Conservation (phyloP, 83 land plant species). For the Isoetes engelmannii region DNA sequence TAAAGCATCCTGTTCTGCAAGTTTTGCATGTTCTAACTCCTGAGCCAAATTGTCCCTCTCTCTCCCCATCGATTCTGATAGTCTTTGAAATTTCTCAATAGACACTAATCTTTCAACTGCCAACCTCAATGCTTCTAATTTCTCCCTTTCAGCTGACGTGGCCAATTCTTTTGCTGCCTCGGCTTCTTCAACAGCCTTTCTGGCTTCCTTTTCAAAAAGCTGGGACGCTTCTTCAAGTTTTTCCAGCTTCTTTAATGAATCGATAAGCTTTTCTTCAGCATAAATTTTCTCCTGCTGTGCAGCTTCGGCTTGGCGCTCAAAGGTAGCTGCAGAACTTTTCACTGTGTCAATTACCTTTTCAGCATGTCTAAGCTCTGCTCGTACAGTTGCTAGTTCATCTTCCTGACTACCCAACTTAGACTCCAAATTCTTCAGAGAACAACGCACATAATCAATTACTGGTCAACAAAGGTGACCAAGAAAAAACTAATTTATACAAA, state of each 20-base stretch:
- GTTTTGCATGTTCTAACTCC: constrained; percentile 41
- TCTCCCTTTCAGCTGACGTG: constrained; percentile 47
- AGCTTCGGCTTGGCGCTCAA: no score
- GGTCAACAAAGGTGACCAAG: no score
- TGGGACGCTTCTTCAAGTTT: constrained; percentile 55
- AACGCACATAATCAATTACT: not conserved
- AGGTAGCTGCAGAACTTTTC: no score
- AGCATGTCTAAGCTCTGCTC: not conserved
- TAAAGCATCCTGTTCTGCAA: constrained; percentile 49
- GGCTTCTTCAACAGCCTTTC: constrained; percentile 53
- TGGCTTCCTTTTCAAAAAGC: constrained; percentile 59
- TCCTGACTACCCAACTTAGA: not conserved
- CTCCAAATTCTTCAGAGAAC: not conserved
- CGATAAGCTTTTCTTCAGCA: no score
- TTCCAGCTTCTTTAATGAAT: constrained; percentile 36
- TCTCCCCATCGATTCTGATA: constrained; percentile 53
- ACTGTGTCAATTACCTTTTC: not conserved
- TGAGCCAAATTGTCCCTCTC: constrained; percentile 45
- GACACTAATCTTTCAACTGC: constrained; percentile 73
- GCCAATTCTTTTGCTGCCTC: constrained; percentile 70
- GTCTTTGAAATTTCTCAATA: constrained; percentile 65
- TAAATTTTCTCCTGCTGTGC: no score
- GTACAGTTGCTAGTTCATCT: not conserved
- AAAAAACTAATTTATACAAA: not conserved
- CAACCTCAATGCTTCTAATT: constrained; percentile 43